Evolutionary conservation across 148 eudicot species (phyloP), one percentile per base, ranked within the genome.

Genomic region (Amaranthus hypochondriacus): DNA sequence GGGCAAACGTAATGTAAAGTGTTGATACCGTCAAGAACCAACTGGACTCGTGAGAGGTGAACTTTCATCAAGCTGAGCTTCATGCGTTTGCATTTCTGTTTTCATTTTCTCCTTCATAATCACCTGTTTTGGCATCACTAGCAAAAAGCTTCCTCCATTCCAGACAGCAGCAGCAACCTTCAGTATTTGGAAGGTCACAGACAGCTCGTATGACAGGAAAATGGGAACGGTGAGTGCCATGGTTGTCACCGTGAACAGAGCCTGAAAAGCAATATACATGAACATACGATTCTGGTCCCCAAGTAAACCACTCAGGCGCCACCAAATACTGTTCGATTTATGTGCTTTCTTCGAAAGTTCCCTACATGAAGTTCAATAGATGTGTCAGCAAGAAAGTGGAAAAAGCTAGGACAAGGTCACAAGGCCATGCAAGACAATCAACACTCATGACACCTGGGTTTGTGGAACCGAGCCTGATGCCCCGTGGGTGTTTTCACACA

Each of bases 261-360:
- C 95, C 77, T 96, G 99, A 69, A 87, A 78, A 43, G 86, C 74
- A 10, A 84, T 90, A 52, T 81, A 96, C 99, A 96, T 96, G 62
- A 90, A 79, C 57, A 87, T 79, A 7, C 97, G 97, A 21, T 96
- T 92, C 69, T 92, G 89, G 61, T 92, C 99, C 63, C 99, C 97
- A 0, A 92, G 91, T 83, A 92, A 66, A 56, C 97, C 91, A 57
- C 97, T 92, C 54, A 90, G 73, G 9, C 91, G 90, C 99, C 97
- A 96, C 97, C 94, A 96, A 51, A 90, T 5, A 58, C 89, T 96
- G 83, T 96, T 90, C 56, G 99, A 94, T 65, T 92, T 96, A 67
- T 89, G 89, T 44, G 99, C 99, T 81, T 96, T 96, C 80, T 92
- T 96, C 5, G 99, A 96, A 48, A 96, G 97, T 80, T 92, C 99